A percentile compares a stretch with the other conserved stretches of the same genome.
These are phyloP conservation scores for Nakazawaea ernobii DNA, from an alignment of 805 yeast species.

Conservation along the genomic window DNA sequence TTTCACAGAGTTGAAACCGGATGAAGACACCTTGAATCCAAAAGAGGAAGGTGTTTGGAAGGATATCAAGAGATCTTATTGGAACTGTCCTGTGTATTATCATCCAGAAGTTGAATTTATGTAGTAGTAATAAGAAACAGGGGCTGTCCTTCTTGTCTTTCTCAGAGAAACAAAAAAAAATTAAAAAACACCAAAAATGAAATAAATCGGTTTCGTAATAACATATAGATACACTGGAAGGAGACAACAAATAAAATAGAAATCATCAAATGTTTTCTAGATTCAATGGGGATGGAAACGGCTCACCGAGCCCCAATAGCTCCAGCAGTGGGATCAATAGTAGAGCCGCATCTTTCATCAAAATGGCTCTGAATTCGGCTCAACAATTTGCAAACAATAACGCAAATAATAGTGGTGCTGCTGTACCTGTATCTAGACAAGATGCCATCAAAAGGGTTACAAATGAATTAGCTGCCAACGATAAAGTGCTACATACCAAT, in stretches of 20 bases:
- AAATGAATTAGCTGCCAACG: slow-evolving; percentile 20
- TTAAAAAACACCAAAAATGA: not conserved
- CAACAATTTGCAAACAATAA: slow-evolving; percentile 11
- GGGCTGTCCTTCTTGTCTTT: too few relatives aligned
- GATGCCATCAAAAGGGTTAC: slow-evolving; percentile 14
- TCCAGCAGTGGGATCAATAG: slow-evolving; percentile 6
- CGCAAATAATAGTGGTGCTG: not conserved
- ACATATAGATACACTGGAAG: not conserved
- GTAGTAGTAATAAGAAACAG: not conserved
- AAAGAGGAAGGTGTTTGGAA: slow-evolving; percentile 49
- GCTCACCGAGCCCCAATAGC: slow-evolving; percentile 13
- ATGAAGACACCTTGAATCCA: slow-evolving; percentile 21
- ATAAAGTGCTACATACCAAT: slow-evolving; percentile 27
- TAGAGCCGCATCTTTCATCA: slow-evolving; percentile 10
- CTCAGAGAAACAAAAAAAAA: not conserved
- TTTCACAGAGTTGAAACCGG: slow-evolving; percentile 45
- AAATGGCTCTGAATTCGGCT: slow-evolving; percentile 11
- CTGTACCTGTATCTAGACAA: not conserved
- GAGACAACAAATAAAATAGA: too few relatives aligned
- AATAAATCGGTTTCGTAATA: not conserved
- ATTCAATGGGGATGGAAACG: slow-evolving; percentile 23
- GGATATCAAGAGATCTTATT: slow-evolving; percentile 55
- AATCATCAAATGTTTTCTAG: slow-evolving; percentile 3
- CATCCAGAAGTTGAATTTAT: slow-evolving; percentile 56
- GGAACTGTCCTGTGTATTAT: slow-evolving; percentile 64